Base-by-base conservation (phyloP, 192 early-diverging fungal genomes). In the Coemansia sp. region DNA sequence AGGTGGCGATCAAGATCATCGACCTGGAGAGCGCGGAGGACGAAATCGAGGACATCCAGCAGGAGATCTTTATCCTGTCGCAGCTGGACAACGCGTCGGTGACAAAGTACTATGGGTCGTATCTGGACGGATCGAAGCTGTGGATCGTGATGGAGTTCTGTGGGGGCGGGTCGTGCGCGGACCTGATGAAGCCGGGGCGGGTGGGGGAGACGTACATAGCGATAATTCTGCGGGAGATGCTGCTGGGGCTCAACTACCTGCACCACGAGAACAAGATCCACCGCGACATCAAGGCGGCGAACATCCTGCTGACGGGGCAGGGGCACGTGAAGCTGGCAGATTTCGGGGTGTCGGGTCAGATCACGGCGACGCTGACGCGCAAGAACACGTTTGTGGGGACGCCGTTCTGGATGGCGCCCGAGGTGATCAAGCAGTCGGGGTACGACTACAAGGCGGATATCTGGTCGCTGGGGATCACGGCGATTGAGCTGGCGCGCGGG, bases 141-240 rank as follows among this genome's bases (percentile, higher is more conserved):
- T 99, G 95, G 95, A 97, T 99, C 35, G 90, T 96, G n/a, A 99
- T 97, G 95, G 95, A 97, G 82, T 96, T 92, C 73, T 97, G 95
- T 73, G 90, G 87, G 36, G 98, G 98, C 34, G 96, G 97, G 21
- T 96, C 94, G 9, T 97, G 95, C 68, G 87, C 91, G 24, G 95
- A 99, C 72, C 84, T 99, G 69, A 93, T 98, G 91, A 93, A 93
- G 71, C 84, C 94, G 4, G 93, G 92, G 3, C 65, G 76, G 6
- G 88, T 99, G 73, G 85, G 87, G 66, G 97, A 99, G 75, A 87
- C 89, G 16, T 94, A 91, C 64, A 96, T 98, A 77, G 93, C 93
- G 48, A 95, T 97, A 50, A 94, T 99, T 53, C 68, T 96, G 59
- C 87, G 92, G 44, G 95, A 98, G 66, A 74, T 97, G 53, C 73